phyloP scores from a whole-genome alignment of 2,329 filamentous ascomycete genomes.

The Epichloe amarillans region DNA sequence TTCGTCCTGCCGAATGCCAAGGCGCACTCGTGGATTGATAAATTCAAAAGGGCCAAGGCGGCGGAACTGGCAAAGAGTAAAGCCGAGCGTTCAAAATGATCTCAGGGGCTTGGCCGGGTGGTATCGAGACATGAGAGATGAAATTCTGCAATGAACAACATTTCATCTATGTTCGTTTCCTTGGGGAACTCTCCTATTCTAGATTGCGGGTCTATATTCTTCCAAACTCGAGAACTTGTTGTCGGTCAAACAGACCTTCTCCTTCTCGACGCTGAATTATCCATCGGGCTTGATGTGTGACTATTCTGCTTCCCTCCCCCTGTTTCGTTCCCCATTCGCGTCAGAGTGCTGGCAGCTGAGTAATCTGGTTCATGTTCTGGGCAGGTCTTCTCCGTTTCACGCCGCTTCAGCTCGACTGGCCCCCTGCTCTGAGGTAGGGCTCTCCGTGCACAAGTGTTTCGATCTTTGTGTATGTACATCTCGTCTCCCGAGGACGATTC shows the following conservation, averaged over 20 bases:
- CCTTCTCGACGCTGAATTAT: background rate
- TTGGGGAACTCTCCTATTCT: no score
- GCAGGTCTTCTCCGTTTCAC: background rate
- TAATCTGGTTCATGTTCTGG: background rate
- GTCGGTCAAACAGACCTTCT: background rate
- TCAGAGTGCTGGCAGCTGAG: background rate
- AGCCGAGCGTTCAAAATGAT: background rate
- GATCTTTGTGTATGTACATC: background rate
- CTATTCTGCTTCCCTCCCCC: background rate
- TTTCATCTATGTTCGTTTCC: no score
- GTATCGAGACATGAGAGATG: background rate
- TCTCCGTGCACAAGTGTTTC: background rate
- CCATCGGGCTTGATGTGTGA: background rate
- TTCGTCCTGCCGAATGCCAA: constrained; percentile 65
- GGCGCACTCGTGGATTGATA: constrained; percentile 63
- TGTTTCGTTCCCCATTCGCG: background rate
- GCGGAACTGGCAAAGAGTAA: constrained; percentile 24
- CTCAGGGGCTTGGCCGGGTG: background rate
- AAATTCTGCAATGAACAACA: no score
- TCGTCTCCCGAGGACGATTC: background rate
- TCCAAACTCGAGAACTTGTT: no score
- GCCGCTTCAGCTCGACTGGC: background rate
- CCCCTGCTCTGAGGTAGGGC: background rate
- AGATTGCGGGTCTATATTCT: no score
- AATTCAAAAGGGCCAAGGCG: constrained; percentile 67